These are phyloP conservation scores for Metarhizium anisopliae DNA, from an alignment of 2,329 filamentous ascomycete species.

Conservation along the genomic window DNA sequence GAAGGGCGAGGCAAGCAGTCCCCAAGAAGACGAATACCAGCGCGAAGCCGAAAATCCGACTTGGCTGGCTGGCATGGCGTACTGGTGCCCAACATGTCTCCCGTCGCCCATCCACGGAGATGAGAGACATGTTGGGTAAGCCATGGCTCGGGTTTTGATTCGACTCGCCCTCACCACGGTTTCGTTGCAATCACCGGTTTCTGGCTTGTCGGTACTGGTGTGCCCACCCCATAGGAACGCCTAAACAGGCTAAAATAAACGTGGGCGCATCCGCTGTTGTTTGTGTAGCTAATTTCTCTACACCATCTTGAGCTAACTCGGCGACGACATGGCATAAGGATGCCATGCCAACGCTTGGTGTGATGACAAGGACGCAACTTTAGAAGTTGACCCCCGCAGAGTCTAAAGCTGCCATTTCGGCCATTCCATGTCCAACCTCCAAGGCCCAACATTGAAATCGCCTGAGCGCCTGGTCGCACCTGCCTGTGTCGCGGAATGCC, in stretches of 20 bases:
- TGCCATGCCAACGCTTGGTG: neutral
- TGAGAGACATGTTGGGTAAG: too few relatives aligned
- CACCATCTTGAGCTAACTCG: neutral
- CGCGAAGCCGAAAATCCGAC: too few relatives aligned
- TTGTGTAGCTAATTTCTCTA: neutral
- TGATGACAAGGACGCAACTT: neutral
- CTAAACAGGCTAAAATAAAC: neutral
- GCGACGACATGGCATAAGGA: neutral
- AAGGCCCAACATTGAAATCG: neutral
- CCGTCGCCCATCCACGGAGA: too few relatives aligned
- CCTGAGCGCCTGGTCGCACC: neutral
- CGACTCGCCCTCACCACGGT: slow-evolving; percentile 7
- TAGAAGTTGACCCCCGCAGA: neutral
- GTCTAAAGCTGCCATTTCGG: neutral
- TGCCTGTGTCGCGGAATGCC: neutral
- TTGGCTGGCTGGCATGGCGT: too few relatives aligned
- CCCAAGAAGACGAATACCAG: too few relatives aligned
- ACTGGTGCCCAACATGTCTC: too few relatives aligned
- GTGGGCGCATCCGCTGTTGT: slow-evolving; percentile 1
- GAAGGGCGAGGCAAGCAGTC: too few relatives aligned
- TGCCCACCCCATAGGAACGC: neutral
- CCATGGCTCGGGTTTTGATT: too few relatives aligned
- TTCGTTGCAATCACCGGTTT: slow-evolving; percentile 13
- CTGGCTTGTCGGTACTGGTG: slow-evolving; percentile 12
- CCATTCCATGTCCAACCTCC: too few relatives aligned